These are phyloP conservation scores for Mucor circinelloides DNA, from an alignment of 371 early-diverging fungal species.

Conservation along the genomic window DNA sequence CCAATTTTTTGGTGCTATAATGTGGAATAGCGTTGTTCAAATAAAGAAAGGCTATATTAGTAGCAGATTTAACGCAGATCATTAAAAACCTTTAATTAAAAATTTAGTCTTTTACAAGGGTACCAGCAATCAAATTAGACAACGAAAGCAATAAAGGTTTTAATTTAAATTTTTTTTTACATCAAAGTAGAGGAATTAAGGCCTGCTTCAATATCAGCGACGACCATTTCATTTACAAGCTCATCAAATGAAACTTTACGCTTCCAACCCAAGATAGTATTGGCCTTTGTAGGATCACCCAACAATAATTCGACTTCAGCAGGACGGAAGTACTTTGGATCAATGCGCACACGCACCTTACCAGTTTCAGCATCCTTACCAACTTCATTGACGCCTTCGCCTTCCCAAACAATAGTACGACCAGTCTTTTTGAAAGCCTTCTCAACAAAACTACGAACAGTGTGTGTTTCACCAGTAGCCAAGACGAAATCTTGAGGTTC, in stretches of 20 bases:
- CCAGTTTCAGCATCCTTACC: conserved; percentile 73
- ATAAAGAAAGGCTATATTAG: too few species aligned
- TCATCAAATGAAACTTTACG: conserved; percentile 73
- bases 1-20: too few species aligned
- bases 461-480: conserved; percentile 85
- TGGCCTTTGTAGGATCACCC: conserved; percentile 82
- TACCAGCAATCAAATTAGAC: too few species aligned
- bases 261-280: conserved; percentile 70
- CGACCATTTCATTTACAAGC: conserved; percentile 73
- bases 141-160: too few species aligned
- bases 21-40: too few species aligned
- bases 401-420: conserved; percentile 80
- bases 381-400: conserved; percentile 71
- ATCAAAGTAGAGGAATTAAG: conserved; percentile 36
- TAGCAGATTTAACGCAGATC: background rate
- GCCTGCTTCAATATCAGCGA: conserved; percentile 64
- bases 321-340: conserved; percentile 83
- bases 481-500: conserved; percentile 80
- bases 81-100: background rate
- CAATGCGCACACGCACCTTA: conserved; percentile 70
- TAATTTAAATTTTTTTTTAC: conserved; percentile 9
- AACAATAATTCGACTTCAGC: conserved; percentile 84
- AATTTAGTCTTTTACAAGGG: too few species aligned
- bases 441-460: conserved; percentile 83
- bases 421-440: conserved; percentile 76